Evolutionary conservation across 2,329 filamentous ascomycete genomes (phyloP).

Genomic region (Ophiosphaerella narmari): DNA sequence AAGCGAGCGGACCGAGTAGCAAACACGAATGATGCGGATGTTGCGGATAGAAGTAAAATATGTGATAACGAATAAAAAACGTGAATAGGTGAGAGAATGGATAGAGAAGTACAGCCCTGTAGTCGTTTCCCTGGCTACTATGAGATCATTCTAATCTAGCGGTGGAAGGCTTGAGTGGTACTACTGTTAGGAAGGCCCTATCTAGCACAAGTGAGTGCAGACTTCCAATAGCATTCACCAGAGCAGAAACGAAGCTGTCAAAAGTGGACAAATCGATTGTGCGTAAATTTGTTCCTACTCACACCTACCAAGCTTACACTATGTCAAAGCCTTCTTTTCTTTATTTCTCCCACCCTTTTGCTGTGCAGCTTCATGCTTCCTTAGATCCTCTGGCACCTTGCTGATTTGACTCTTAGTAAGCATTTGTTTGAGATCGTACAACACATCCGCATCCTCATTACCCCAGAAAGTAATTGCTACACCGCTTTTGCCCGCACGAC

Average conservation of each 20-base stretch:
- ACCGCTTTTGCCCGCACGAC: conserved; percentile 96
- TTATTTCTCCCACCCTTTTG: conserved; percentile 63
- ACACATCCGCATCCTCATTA: conserved; percentile 82
- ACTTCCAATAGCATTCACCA: no score
- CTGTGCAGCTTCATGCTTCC: conserved; percentile 89
- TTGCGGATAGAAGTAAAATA: no score
- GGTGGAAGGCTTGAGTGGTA: neutral
- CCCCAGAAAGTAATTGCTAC: conserved; percentile 95
- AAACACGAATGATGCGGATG: no score
- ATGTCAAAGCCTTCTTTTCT: conserved; percentile 43
- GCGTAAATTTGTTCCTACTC: no score
- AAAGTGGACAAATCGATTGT: no score
- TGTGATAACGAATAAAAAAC: no score
- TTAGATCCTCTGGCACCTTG: conserved; percentile 86
- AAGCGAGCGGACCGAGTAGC: neutral
- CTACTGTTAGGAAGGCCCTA: neutral
- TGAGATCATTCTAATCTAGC: no score
- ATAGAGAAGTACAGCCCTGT: no score
- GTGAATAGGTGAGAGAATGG: no score
- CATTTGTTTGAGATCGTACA: conserved; percentile 97
- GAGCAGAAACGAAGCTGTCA: no score
- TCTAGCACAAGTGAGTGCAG: no score
- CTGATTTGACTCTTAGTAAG: conserved; percentile 86
- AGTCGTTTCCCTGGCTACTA: no score
- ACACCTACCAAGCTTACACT: neutral